Evolutionary conservation across 345 rosid species (phyloP).

Genomic region (Gossypium australe): DNA sequence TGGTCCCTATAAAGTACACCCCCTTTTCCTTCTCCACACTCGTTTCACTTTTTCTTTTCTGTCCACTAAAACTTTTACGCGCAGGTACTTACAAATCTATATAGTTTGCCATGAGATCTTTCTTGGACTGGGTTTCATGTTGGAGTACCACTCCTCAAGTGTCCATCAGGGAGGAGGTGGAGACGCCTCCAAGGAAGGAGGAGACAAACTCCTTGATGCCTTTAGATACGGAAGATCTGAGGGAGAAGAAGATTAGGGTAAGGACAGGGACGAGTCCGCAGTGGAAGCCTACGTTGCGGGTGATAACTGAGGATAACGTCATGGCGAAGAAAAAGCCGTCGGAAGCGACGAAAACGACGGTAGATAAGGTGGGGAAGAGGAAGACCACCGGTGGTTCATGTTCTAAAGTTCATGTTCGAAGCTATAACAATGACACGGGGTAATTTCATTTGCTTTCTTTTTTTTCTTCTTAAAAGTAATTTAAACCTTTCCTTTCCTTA

Average conservation of each 20-base stretch:
- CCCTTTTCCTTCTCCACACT: background rate
- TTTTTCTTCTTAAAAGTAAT: background rate
- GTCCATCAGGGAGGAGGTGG: background rate
- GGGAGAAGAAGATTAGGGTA: slow-evolving; percentile 29
- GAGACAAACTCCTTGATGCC: slow-evolving; percentile 28
- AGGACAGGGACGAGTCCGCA: slow-evolving; percentile 21
- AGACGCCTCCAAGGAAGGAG: background rate
- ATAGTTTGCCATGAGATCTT: slow-evolving; percentile 35
- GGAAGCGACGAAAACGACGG: background rate
- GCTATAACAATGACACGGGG: slow-evolving; percentile 33
- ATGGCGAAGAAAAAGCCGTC: slow-evolving; percentile 11
- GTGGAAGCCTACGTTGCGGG: slow-evolving; percentile 59
- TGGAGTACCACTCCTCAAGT: slow-evolving; percentile 18
- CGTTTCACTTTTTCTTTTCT: background rate
- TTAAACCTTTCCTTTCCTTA: background rate
- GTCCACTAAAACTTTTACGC: background rate
- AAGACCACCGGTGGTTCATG: slow-evolving; percentile 23
- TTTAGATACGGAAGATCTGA: background rate
- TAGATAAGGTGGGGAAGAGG: slow-evolving; percentile 24
- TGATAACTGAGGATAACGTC: slow-evolving; percentile 55
- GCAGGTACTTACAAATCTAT: background rate
- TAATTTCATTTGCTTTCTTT: background rate
- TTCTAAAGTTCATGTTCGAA: slow-evolving; percentile 28
- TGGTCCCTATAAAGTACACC: background rate
- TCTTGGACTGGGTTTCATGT: slow-evolving; percentile 47